These are phyloP conservation scores for Solanum pinnatisectum DNA, from an alignment of 257 asterid species.

Conservation along the genomic window DNA sequence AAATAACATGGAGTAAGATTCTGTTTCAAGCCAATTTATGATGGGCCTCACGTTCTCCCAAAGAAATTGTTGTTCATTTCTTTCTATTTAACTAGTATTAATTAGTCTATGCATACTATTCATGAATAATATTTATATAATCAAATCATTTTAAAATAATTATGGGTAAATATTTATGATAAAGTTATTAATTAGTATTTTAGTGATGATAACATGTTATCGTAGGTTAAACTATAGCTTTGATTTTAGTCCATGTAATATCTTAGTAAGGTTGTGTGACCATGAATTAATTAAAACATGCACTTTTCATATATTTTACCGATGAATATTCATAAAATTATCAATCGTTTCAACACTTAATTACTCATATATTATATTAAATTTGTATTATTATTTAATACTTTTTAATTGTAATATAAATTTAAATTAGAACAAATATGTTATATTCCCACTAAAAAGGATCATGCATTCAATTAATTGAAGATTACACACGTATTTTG, in stretches of 20 bases:
- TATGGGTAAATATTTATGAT: not conserved
- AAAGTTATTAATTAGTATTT: too few species aligned
- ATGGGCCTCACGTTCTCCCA: not conserved
- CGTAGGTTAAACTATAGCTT: not conserved
- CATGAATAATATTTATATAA: not conserved
- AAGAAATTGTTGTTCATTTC: not conserved
- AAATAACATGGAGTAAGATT: not conserved
- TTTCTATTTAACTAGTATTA: not conserved
- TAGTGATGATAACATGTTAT: too few species aligned
- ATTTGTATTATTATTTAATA: not conserved
- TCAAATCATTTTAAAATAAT: not conserved
- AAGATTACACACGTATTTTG: not conserved
- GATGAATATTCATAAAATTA: not conserved
- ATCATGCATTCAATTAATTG: not conserved
- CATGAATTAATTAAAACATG: not conserved
- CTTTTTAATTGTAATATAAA: not conserved
- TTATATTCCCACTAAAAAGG: not conserved
- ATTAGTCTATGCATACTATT: not conserved
- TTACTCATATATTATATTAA: not conserved
- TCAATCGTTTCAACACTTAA: not conserved
- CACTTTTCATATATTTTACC: not conserved
- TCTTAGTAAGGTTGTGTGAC: too few species aligned
- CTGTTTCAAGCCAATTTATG: not conserved
- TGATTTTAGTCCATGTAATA: too few species aligned
- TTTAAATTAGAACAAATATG: not conserved